phyloP scores from a whole-genome alignment of 768 basidiomycete genomes.

The Suillus alpinus region DNA sequence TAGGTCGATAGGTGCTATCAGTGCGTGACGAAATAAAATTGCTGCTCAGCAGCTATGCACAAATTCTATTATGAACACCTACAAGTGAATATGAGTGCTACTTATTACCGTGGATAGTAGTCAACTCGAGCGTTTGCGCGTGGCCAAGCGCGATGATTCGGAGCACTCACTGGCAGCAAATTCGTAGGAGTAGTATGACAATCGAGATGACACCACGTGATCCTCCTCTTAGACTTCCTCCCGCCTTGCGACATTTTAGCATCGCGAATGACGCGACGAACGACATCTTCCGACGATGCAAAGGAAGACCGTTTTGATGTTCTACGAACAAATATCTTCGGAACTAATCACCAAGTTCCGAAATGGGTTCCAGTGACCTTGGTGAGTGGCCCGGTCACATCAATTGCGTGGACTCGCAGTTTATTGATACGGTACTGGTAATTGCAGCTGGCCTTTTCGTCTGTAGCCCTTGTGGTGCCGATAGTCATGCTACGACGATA shows the following conservation, averaged over 20 bases:
- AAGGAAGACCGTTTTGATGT: background rate
- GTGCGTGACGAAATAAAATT: background rate
- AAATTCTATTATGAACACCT: background rate
- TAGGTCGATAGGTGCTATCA: background rate
- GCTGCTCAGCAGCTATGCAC: background rate
- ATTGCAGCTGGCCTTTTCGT: conserved; percentile 12
- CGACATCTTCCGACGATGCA: background rate
- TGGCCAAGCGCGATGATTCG: background rate
- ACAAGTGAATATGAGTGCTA: background rate
- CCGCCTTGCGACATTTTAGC: background rate
- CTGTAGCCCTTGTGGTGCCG: conserved; percentile 12
- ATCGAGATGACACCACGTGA: background rate
- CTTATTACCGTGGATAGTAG: background rate
- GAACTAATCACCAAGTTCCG: background rate
- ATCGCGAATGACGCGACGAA: conserved; percentile 5
- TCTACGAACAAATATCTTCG: background rate
- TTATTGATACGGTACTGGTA: background rate
- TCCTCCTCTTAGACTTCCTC: background rate
- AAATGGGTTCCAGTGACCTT: conserved; percentile 6
- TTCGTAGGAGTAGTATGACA: background rate
- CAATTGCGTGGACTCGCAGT: background rate
- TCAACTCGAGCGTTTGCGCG: background rate
- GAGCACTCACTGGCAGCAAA: too few species aligned
- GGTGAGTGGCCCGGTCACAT: background rate
- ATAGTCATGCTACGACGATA: conserved; percentile 13